phyloP scores from a whole-genome alignment of 2,329 filamentous ascomycete genomes.

The Verticillium alfalfae region DNA sequence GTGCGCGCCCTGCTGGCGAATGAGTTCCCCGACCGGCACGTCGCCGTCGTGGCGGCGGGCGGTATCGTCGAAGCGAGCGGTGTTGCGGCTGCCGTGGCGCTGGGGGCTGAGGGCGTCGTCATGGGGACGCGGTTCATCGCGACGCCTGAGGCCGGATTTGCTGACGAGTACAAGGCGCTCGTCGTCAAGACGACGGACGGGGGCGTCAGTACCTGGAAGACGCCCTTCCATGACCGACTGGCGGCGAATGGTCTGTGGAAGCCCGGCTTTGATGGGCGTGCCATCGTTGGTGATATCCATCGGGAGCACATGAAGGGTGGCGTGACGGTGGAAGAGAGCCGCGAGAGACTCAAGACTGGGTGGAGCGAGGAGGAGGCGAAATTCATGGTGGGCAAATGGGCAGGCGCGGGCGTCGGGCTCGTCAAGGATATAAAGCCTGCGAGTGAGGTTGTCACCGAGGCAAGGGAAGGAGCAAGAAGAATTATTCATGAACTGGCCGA shows the following conservation, averaged over 20 bases:
- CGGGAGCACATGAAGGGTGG: conserved; percentile 21
- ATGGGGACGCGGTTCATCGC: conserved; percentile 43
- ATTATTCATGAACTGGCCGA: conserved; percentile 22
- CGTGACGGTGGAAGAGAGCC: conserved; percentile 1
- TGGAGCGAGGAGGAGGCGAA: conserved; percentile 24
- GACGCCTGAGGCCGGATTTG: conserved; percentile 34
- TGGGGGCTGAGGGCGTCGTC: conserved; percentile 39
- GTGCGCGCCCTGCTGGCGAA: conserved; percentile 38
- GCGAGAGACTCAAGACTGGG: conserved; percentile 28
- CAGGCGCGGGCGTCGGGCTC: conserved; percentile 38
- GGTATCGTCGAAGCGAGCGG: conserved; percentile 53
- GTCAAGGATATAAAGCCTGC: conserved; percentile 34
- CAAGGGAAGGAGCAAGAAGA: conserved; percentile 28
- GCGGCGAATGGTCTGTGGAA: conserved; percentile 32
- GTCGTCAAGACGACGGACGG: conserved; percentile 37
- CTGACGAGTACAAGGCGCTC: conserved; percentile 31
- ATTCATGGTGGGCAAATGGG: conserved; percentile 29
- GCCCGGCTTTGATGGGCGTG: conserved; percentile 36
- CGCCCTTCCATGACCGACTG: conserved; percentile 36
- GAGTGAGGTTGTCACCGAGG: conserved; percentile 36
- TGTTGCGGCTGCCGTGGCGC: conserved; percentile 46
- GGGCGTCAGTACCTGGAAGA: conserved; percentile 40
- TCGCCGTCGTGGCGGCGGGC: conserved; percentile 50
- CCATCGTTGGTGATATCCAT: conserved; percentile 31
- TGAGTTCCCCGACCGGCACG: conserved; percentile 24